Conservation (phyloP, 2,329 filamentous ascomycete species). For the Acephala macrosclerotiorum region DNA sequence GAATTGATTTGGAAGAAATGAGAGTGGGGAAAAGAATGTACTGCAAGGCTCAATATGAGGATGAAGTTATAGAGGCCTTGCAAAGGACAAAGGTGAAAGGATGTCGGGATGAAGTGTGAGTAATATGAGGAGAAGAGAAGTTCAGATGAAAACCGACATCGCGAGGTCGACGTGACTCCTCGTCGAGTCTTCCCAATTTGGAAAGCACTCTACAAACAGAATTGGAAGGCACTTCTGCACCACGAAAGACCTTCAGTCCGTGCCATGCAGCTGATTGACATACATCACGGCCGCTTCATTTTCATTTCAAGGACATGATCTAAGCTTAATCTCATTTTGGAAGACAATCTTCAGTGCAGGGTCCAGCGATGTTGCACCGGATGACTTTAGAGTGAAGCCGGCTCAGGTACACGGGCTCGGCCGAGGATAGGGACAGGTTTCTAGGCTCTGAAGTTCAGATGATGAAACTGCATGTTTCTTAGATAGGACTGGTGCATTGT, state of each 20-base stretch:
- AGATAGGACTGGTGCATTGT: not conserved
- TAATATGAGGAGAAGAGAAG: slow-evolving; percentile 7
- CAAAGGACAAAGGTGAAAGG: slow-evolving; percentile 13
- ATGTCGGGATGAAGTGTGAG: slow-evolving; percentile 8
- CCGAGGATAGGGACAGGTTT: not conserved
- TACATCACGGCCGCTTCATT: not conserved
- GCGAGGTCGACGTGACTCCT: not conserved
- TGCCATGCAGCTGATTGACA: not conserved
- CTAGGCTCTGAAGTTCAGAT: not conserved
- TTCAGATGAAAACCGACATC: not conserved
- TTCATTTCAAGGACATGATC: not conserved
- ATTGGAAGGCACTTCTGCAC: not conserved
- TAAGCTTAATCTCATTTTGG: not conserved
- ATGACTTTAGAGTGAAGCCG: not conserved
- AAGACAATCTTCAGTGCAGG: not conserved
- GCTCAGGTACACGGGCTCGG: slow-evolving; percentile 1
- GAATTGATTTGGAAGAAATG: slow-evolving; percentile 6
- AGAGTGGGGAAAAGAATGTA: slow-evolving; percentile 19
- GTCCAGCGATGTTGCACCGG: not conserved
- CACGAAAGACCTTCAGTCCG: not conserved
- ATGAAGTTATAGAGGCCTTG: slow-evolving; percentile 13
- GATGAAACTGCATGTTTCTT: not conserved
- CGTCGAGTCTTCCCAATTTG: not conserved
- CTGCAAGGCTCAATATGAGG: slow-evolving; percentile 18
- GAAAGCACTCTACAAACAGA: not conserved